Percentiles rank a stretch among this genome's conserved stretches.
These are phyloP conservation scores for Rutstroemia sp. DNA, from an alignment of 2,329 filamentous ascomycete species.

Conservation along the genomic window DNA sequence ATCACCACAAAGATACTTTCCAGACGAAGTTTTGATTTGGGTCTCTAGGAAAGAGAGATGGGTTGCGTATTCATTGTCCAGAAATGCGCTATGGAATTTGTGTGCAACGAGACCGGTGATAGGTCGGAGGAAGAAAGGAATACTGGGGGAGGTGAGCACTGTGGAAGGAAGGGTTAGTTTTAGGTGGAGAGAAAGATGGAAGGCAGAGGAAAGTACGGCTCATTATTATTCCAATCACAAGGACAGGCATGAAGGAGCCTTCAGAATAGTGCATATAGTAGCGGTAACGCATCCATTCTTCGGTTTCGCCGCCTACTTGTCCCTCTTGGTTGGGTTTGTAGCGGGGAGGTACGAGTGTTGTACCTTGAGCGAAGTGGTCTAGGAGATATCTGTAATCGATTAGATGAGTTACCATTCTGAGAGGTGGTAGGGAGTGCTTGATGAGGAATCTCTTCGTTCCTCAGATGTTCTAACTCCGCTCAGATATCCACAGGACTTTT, in stretches of 20 bases:
- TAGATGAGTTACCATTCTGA: background rate
- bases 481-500: background rate
- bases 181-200: background rate
- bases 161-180: slow-evolving; percentile 11
- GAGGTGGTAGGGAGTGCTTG: no score
- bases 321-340: slow-evolving; percentile 53
- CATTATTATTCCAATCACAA: slow-evolving; percentile 59
- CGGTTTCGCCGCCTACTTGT: slow-evolving; percentile 51
- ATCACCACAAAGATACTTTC: slow-evolving; percentile 42
- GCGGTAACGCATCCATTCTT: slow-evolving; percentile 51
- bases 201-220: slow-evolving; percentile 32
- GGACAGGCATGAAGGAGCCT: slow-evolving; percentile 69
- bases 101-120: slow-evolving; percentile 48
- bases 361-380: slow-evolving; percentile 48
- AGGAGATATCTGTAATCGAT: slow-evolving; percentile 52
- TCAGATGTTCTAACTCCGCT: background rate
- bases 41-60: slow-evolving; percentile 44
- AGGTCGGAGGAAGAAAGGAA: slow-evolving; percentile 64
- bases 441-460: no score
- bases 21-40: slow-evolving; percentile 39
- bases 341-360: slow-evolving; percentile 42
- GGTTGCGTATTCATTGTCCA: slow-evolving; percentile 38
- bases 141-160: slow-evolving; percentile 46
- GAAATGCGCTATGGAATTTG: slow-evolving; percentile 37
- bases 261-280: slow-evolving; percentile 81